Conservation (phyloP, 768 basidiomycete species). For the Lentinus brumalis region DNA sequence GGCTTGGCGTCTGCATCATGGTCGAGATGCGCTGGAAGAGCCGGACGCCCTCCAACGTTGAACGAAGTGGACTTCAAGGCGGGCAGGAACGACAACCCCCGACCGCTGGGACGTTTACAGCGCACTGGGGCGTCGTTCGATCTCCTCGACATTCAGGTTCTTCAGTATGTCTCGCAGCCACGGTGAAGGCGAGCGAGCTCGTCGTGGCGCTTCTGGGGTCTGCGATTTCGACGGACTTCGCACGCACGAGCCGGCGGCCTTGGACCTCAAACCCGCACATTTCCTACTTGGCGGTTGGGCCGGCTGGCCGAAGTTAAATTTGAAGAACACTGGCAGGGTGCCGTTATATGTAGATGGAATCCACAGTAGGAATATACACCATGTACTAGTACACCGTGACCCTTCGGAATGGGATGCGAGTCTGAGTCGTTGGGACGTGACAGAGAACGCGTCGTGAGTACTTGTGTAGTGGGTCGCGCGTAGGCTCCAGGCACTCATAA, state of each 20-base stretch:
- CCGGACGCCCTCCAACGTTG: conserved; percentile 22
- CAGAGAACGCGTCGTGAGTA: too few species aligned
- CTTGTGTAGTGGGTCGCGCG: too few species aligned
- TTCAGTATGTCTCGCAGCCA: conserved; percentile 5
- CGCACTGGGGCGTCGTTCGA: conserved; percentile 33
- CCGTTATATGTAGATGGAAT: too few species aligned
- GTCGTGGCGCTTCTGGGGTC: not conserved
- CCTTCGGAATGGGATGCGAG: too few species aligned
- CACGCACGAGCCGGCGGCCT: conserved; percentile 57
- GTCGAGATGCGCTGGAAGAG: conserved; percentile 18
- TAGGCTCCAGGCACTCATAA: too few species aligned
- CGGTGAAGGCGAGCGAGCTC: conserved; percentile 15
- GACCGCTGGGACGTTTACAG: conserved; percentile 63
- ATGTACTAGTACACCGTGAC: too few species aligned
- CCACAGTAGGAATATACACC: too few species aligned
- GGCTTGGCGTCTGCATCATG: not conserved
- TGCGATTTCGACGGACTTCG: conserved; percentile 58
- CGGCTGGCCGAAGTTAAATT: too few species aligned
- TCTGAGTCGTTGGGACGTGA: too few species aligned
- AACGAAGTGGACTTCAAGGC: conserved; percentile 32
- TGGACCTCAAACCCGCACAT: conserved; percentile 70
- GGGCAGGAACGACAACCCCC: conserved; percentile 70
- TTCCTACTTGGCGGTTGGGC: too few species aligned
- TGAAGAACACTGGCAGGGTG: too few species aligned
- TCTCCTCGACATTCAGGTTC: conserved; percentile 2